Conservation (phyloP, 495 filamentous ascomycete genomes). For the Aspergillus biplanus region DNA sequence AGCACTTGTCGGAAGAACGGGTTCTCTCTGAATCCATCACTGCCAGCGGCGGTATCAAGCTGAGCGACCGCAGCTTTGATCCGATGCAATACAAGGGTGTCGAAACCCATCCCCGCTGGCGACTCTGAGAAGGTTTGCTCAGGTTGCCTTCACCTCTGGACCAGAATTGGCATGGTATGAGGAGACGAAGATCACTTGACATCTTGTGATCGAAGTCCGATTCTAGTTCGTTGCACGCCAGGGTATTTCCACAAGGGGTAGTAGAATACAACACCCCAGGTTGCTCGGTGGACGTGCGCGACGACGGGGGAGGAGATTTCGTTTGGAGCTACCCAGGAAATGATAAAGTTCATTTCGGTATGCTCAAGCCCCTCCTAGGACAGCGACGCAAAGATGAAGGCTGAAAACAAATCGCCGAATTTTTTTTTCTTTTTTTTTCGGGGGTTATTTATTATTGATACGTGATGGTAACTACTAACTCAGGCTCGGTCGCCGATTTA, state of each 20-base stretch:
- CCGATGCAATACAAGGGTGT: no score
- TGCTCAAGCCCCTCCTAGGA: background rate
- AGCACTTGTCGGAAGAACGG: background rate
- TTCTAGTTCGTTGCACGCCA: background rate
- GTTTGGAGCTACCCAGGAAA: background rate
- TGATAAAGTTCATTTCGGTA: background rate
- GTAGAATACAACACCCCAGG: background rate
- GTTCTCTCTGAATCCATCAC: background rate
- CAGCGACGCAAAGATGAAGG: background rate
- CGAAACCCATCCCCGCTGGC: no score
- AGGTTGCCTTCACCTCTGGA: no score
- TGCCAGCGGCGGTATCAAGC: background rate
- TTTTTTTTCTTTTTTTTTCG: background rate
- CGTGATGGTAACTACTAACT: no score
- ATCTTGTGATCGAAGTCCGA: background rate
- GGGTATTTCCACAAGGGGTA: background rate
- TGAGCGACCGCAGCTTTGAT: no score
- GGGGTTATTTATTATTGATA: no score
- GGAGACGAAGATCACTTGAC: constrained; percentile 2
- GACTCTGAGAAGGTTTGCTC: no score
- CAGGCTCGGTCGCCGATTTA: background rate
- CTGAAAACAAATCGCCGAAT: background rate
- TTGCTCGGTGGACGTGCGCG: background rate
- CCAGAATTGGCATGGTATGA: background rate
- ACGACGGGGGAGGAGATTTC: background rate